Evolutionary conservation across 805 yeast genomes (phyloP).

Genomic region (Maudiozyma saulgeensis): DNA sequence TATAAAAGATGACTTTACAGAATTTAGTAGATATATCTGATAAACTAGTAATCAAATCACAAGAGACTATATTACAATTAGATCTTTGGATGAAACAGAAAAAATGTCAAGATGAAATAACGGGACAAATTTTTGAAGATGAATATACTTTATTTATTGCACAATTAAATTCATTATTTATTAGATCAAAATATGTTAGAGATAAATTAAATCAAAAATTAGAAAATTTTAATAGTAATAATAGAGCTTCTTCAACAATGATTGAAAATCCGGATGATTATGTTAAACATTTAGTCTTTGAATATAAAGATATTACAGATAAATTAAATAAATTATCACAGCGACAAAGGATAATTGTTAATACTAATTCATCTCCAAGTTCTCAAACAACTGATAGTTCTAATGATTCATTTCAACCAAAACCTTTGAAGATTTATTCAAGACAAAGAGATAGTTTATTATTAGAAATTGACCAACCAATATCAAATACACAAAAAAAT

Average conservation of each 20-base stretch:
- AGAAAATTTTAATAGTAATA: slow-evolving; percentile 4
- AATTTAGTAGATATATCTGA: slow-evolving; percentile 20
- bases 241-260: background rate
- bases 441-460: slow-evolving; percentile 7
- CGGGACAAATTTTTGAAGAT: background rate
- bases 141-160: slow-evolving; percentile 14
- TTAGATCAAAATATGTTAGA: slow-evolving; percentile 17
- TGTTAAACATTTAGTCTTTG: slow-evolving; percentile 19
- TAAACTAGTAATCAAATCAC: slow-evolving; percentile 19
- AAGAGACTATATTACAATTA: slow-evolving; percentile 24
- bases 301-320: slow-evolving; percentile 20
- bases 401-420: slow-evolving; percentile 15
- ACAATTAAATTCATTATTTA: slow-evolving; percentile 21
- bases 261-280: slow-evolving; percentile 7
- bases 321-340: slow-evolving; percentile 20
- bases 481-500: background rate
- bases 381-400: slow-evolving; percentile 11
- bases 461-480: background rate
- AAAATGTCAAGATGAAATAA: slow-evolving; percentile 5
- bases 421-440: slow-evolving; percentile 21
- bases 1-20: background rate
- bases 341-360: background rate
- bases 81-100: slow-evolving; percentile 24
- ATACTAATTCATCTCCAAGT: slow-evolving; percentile 7
- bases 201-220: slow-evolving; percentile 8